phyloP scores from a whole-genome alignment of 345 rosid genomes.

The Acer yangbiense region DNA sequence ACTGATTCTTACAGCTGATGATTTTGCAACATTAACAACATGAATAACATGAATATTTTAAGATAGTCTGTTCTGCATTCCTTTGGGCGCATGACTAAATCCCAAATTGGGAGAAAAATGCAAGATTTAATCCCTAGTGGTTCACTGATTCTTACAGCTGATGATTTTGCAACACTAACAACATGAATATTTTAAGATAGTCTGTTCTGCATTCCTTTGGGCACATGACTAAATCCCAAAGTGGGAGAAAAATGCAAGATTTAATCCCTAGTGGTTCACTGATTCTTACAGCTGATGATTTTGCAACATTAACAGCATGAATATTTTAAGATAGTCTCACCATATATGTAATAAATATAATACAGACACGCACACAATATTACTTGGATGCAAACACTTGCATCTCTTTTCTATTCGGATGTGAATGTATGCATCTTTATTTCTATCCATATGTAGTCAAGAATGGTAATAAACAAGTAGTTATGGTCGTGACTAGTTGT shows the following conservation, averaged over 20 bases:
- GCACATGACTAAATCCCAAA: constrained; percentile 1
- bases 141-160: neutral
- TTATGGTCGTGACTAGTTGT: neutral
- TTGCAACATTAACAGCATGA: neutral
- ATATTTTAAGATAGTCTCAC: neutral
- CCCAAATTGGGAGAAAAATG: neutral
- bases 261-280: neutral
- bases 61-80: neutral
- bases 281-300: neutral
- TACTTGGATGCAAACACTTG: neutral
- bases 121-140: neutral
- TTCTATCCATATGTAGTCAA: neutral
- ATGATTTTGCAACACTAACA: neutral
- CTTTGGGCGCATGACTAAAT: constrained; percentile 5
- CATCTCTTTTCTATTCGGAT: neutral
- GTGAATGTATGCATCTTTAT: neutral
- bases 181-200: neutral
- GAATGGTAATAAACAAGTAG: neutral
- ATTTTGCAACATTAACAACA: neutral
- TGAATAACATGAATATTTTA: neutral
- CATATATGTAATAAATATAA: neutral
- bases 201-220: neutral
- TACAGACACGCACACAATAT: neutral
- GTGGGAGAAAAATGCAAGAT: neutral
- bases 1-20: neutral